phyloP scores from a whole-genome alignment of 1,139 yeast genomes.

The Blastobotrys illinoisensis region DNA sequence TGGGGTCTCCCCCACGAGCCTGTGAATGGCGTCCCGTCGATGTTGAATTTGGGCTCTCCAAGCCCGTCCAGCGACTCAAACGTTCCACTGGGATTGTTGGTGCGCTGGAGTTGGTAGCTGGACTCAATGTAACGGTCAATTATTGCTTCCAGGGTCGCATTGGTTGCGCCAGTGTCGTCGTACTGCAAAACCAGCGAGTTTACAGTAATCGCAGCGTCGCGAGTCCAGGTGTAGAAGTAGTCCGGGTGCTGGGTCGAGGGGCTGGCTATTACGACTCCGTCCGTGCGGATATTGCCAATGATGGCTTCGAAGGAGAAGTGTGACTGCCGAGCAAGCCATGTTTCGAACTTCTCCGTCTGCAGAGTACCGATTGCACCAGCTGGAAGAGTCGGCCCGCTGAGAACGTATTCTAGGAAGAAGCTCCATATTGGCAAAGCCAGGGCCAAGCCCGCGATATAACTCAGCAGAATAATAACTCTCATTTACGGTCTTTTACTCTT shows the following conservation, averaged over 20 bases:
- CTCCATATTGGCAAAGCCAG: background rate
- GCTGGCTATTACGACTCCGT: slow-evolving; percentile 79
- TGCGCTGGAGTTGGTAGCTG: slow-evolving; percentile 55
- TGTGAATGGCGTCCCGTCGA: slow-evolving; percentile 56
- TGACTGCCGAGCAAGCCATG: slow-evolving; percentile 54
- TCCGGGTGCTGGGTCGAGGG: slow-evolving; percentile 67
- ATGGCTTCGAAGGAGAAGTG: slow-evolving; percentile 49
- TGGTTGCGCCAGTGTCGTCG: slow-evolving; percentile 35
- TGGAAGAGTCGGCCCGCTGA: background rate
- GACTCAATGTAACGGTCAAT: slow-evolving; percentile 60
- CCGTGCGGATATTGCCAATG: slow-evolving; percentile 54
- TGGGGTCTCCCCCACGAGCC: slow-evolving; percentile 93
- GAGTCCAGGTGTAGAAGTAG: slow-evolving; percentile 83
- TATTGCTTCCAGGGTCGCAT: slow-evolving; percentile 30
- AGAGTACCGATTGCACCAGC: background rate
- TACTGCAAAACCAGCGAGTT: slow-evolving; percentile 55
- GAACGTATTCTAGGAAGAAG: background rate
- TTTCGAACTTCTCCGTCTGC: slow-evolving; percentile 39
- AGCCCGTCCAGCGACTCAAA: slow-evolving; percentile 51
- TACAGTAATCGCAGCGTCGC: slow-evolving; percentile 84
- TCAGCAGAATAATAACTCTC: background rate
- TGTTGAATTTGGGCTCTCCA: slow-evolving; percentile 85
- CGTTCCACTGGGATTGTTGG: slow-evolving; percentile 62
- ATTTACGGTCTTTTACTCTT: background rate
- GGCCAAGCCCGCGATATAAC: background rate